These are phyloP conservation scores for Pseudotsuga menziesii DNA, from an alignment of 75 land plant genomes.

Conservation along the genomic window DNA sequence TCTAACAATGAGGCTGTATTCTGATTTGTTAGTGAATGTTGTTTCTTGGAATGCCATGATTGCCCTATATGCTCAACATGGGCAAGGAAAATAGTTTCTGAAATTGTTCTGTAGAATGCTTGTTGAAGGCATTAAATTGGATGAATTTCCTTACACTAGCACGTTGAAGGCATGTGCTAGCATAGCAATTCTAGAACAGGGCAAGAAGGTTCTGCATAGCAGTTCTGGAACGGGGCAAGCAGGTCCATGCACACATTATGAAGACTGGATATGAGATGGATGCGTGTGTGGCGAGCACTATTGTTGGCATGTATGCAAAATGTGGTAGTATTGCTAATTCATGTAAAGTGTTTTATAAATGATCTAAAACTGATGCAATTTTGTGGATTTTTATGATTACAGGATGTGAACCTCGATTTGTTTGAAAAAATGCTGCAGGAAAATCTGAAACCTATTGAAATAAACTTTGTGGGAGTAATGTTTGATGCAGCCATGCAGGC, in stretches of 20 bases:
- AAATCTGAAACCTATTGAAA: constrained; percentile 1
- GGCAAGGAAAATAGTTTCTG: constrained; percentile 11
- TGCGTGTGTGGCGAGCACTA: constrained; percentile 11
- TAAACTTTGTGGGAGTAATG: constrained; percentile 7
- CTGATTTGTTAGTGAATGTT: neutral
- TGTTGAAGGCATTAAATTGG: neutral
- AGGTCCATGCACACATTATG: constrained; percentile 2
- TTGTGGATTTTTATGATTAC: constrained; percentile 15
- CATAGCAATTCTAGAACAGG: constrained; percentile 13
- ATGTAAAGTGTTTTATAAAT: constrained; percentile 2
- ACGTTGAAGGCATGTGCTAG: constrained; percentile 13
- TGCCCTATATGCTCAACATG: constrained; percentile 14
- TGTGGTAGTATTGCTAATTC: constrained; percentile 19
- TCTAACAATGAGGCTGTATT: neutral
- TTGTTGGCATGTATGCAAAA: constrained; percentile 22
- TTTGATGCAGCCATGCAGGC: constrained; percentile 15
- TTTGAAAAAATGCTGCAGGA: constrained; percentile 5
- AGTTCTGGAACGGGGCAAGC: neutral
- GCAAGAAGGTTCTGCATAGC: neutral
- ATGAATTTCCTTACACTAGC: constrained; percentile 8
- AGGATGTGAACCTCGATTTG: constrained; percentile 7
- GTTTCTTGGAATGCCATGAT: constrained; percentile 22
- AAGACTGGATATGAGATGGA: constrained; percentile 13
- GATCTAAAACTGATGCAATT: neutral
- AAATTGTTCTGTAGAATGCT: constrained; percentile 13